Evolutionary conservation across 2,329 filamentous ascomycete species (phyloP), one percentile per base, ranked within the genome.

Genomic region (Dothistroma septosporum): DNA sequence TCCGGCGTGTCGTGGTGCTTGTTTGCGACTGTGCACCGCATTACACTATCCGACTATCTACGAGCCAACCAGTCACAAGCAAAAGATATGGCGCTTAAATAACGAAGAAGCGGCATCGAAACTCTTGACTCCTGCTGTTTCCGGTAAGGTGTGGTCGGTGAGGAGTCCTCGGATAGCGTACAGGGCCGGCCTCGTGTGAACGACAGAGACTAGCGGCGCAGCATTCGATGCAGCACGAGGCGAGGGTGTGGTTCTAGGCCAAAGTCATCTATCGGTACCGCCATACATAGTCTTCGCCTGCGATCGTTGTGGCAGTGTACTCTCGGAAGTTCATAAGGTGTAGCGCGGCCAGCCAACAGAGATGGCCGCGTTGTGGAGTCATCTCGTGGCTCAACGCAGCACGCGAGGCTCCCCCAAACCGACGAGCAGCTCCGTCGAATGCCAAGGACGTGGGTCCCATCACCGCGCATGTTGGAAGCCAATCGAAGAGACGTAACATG

Each of bases 101-200:
- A 19, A 10, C 22, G 48, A 14, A 57, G 55, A 58, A 58, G 48
- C 56, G 19, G 46, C 14, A 32, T 58, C 21, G 35, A 54, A 32
- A 21, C 49, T 44, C 57, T 58, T 58, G 49, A 32, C 48, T 53
- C 57, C 57, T 58, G 35, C 57, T 44, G 48, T 21, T 46, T 58
- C 22, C 28, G 33, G 57, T 4, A 37, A 47, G 24, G 24, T 16
- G 12, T 4, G n/a, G 33, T n/a, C 35, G 24, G 8, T 16, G 22
- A 21, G 8, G 35, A 12, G 11, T 14, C 11, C 21, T 33, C n/a
- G 32, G 35, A 58, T 50, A 9, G 16, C 56, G 48, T n/a, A 24
- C 32, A 53, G 47, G 19, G 16, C 32, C 9, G 22, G 28, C 35
- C 49, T 53, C 57, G 57, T 32, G 48, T 22, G 57, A 52, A 52